Conservation (phyloP, 2,329 filamentous ascomycete genomes). For the Phoma herbarum region DNA sequence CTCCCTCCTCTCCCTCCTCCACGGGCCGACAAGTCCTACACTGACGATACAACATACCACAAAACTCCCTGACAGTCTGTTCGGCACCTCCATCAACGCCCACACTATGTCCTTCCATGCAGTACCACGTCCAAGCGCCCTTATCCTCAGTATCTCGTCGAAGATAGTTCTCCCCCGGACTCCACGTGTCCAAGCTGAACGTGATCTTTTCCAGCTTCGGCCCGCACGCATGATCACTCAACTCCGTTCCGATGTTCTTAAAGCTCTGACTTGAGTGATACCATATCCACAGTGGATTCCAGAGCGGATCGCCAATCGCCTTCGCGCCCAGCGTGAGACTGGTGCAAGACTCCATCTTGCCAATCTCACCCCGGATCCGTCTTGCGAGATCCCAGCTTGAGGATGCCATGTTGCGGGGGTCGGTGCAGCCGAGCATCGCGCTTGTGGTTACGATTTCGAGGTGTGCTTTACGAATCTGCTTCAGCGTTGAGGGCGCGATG, state of each 20-base stretch:
- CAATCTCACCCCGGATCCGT: constrained; percentile 38
- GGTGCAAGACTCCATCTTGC: constrained; percentile 28
- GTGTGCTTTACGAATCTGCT: constrained; percentile 37
- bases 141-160: constrained; percentile 30
- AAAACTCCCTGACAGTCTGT: constrained; percentile 44
- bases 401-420: constrained; percentile 48
- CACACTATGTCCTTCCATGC: constrained; percentile 40
- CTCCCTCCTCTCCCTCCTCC: constrained; percentile 26
- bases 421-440: constrained; percentile 46
- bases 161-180: constrained; percentile 48
- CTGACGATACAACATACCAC: constrained; percentile 40
- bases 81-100: constrained; percentile 29
- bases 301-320: constrained; percentile 50
- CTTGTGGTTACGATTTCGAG: constrained; percentile 47
- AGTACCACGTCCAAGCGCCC: constrained; percentile 48
- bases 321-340: constrained; percentile 43
- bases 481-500: constrained; percentile 34
- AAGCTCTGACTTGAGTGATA: constrained; percentile 48
- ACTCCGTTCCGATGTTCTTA: constrained; percentile 39
- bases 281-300: constrained; percentile 54
- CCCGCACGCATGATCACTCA: constrained; percentile 21
- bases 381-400: constrained; percentile 43
- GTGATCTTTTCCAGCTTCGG: constrained; percentile 43
- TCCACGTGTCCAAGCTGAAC: constrained; percentile 49
- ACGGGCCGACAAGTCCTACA: constrained; percentile 35